Base-by-base conservation (phyloP, 495 filamentous ascomycete genomes). In the Podospora pseudopauciseta region DNA sequence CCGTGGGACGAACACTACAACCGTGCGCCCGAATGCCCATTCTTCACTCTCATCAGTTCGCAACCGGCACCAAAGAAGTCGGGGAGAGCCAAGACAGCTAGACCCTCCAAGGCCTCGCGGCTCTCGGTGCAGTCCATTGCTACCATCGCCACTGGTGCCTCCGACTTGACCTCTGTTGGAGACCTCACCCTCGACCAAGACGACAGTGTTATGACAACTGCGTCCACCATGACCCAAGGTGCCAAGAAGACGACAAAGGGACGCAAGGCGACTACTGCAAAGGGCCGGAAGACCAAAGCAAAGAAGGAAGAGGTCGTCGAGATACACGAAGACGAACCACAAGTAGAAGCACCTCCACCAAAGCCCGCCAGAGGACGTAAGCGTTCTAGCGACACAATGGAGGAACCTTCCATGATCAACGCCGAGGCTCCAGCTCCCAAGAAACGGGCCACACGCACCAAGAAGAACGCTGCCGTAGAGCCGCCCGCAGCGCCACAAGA, bases 1-100 rank as follows among this genome's bases (percentile, higher is more conserved):
- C 94, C 94, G 72, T 85, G 86, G 90, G 88, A 94, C 65, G 95
- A 99, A 77, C 95, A 99, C 73, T 85, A 86, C 68, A 87, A 86
- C 23, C 90, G 95, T 64, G 89, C 89, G 3, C 85, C 91, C 1
- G 82, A 89, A 39, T 99, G 95, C 75, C 81, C 86, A 18, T 99
- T 97, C 81, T 97, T 98, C 72, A 80, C 82, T 18, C 74, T 86
- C 13, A 73, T 82, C 64, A 78, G 78, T 66, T 79, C 83, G 27
- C 78, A 81, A 63, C 77, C 76, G 0, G 67, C 78, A 0, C 79
- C 80, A 54, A 81, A 87, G 67, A 88, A 88, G 70, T 72, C 75
- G 4, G 74, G 7, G 85, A 86, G 75, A 63, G 76, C 78, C 72
- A 91, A 89, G 63, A 70, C 73, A 64, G 77, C 78, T 32, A 85